Conservation (phyloP, 2,329 filamentous ascomycete genomes). For the Aspergillus chevalieri region DNA sequence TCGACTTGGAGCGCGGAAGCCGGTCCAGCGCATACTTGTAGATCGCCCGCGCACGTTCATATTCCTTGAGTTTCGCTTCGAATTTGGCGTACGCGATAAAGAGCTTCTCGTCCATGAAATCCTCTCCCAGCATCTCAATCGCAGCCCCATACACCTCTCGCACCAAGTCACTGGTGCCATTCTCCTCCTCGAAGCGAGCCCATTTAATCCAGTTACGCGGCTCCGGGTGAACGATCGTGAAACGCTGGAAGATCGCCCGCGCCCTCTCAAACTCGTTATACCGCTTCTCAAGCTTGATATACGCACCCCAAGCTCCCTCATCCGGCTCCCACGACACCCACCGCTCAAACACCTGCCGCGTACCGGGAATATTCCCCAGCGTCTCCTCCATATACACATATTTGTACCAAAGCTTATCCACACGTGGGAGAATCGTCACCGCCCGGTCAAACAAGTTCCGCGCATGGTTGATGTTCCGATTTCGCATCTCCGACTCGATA, state of each 20-base stretch:
- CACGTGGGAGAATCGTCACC: conserved; percentile 81
- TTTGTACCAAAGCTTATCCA: conserved; percentile 99
- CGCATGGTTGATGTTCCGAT: conserved; percentile 91
- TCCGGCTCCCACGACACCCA: conserved; percentile 99
- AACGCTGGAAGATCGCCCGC: conserved; percentile 81
- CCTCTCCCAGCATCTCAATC: conserved; percentile 83
- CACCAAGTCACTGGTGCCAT: conserved; percentile 83
- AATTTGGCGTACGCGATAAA: conserved; percentile 96
- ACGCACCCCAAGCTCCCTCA: conserved; percentile 89
- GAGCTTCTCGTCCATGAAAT: conserved; percentile 91
- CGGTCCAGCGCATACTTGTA: conserved; percentile 96
- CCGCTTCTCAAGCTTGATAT: conserved; percentile 94
- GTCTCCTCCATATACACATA: conserved; percentile 99
- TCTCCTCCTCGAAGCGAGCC: conserved; percentile 95
- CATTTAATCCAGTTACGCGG: conserved; percentile 98
- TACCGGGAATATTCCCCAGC: conserved; percentile 86
- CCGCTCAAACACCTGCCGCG: conserved; percentile 87
- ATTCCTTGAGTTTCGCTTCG: conserved; percentile 90
- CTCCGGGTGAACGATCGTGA: conserved; percentile 88
- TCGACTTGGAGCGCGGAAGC: conserved; percentile 78
- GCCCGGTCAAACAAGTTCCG: conserved; percentile 89
- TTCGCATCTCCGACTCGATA: conserved; percentile 94
- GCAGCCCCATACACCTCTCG: conserved; percentile 85
- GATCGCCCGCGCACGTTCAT: conserved; percentile 86
- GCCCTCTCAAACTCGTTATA: conserved; percentile 89